Evolutionary conservation across 1,284 basidiomycete species (phyloP).

Genomic region (Taiwanofungus camphoratus): DNA sequence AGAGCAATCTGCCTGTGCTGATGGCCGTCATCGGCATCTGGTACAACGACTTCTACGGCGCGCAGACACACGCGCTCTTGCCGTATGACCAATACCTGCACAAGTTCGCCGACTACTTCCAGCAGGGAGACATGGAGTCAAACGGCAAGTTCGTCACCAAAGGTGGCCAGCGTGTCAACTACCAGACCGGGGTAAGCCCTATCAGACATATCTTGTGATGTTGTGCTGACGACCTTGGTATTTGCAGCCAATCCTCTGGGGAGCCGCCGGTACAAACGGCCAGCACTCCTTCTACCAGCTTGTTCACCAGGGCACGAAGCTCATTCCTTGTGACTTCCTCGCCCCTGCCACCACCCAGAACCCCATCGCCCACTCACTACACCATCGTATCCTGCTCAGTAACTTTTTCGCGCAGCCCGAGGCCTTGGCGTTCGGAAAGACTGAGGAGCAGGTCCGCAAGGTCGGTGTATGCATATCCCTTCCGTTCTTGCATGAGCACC

Average conservation of each 20-base stretch:
- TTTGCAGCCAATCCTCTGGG: constrained; percentile 92
- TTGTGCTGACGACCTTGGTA: neutral
- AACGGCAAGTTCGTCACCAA: constrained; percentile 98
- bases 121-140: constrained; percentile 99
- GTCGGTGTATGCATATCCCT: constrained; percentile 14
- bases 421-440: constrained; percentile 96
- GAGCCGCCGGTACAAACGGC: constrained; percentile 95
- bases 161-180: constrained; percentile 85
- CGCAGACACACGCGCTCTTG: constrained; percentile 92
- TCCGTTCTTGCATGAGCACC: neutral
- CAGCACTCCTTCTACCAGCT: constrained; percentile 99
- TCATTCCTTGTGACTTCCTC: constrained; percentile 93
- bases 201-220: neutral
- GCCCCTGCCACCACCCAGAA: constrained; percentile 94
- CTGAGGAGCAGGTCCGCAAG: constrained; percentile 76
- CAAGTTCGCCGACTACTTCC: constrained; percentile 99
- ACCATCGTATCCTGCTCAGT: constrained; percentile 95
- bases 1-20: constrained; percentile 90
- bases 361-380: constrained; percentile 79
- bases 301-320: constrained; percentile 91
- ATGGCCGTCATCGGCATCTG: constrained; percentile 92
- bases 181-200: constrained; percentile 88
- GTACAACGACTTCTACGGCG: constrained; percentile 98
- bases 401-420: constrained; percentile 99
- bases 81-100: constrained; percentile 99